Conservation (phyloP, 306 rosid species). For the Cicer arietinum region DNA sequence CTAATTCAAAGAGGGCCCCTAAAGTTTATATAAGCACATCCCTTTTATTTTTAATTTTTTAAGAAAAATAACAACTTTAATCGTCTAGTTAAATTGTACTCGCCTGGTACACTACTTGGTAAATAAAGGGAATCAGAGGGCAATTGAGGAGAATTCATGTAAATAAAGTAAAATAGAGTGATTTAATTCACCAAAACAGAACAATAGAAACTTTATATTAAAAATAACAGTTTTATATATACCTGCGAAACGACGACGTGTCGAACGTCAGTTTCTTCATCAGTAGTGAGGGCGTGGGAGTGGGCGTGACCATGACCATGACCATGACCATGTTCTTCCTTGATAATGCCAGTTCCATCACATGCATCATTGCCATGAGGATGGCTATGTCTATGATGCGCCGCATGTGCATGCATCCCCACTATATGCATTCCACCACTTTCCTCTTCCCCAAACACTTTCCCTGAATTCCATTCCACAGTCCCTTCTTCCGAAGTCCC, state of each 20-base stretch:
- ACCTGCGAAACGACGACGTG: slow-evolving; percentile 98
- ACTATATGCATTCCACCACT: slow-evolving; percentile 96
- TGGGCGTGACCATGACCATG: slow-evolving; percentile 59
- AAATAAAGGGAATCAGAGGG: too few relatives aligned
- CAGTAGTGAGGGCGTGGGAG: slow-evolving; percentile 43
- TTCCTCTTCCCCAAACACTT: slow-evolving; percentile 87
- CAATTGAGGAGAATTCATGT: too few relatives aligned
- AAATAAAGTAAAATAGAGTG: too few relatives aligned
- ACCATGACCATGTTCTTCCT: slow-evolving; percentile 48
- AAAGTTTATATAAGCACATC: too few relatives aligned
- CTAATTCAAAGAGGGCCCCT: too few relatives aligned
- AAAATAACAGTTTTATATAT: too few relatives aligned
- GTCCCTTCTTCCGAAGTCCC: slow-evolving; percentile 52
- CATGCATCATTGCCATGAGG: slow-evolving; percentile 73
- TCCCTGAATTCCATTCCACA: slow-evolving; percentile 48
- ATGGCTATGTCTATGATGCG: slow-evolving; percentile 82
- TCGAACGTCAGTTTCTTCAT: slow-evolving; percentile 61
- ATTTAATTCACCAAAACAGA: too few relatives aligned
- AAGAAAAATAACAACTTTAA: too few relatives aligned
- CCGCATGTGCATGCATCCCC: slow-evolving; percentile 96
- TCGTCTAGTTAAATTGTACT: too few relatives aligned
- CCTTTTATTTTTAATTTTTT: too few relatives aligned
- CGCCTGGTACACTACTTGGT: too few relatives aligned
- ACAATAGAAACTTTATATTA: too few relatives aligned
- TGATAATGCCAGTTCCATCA: slow-evolving; percentile 49